Conservation (phyloP, 2,329 filamentous ascomycete genomes). For the Fusarium chuoi region DNA sequence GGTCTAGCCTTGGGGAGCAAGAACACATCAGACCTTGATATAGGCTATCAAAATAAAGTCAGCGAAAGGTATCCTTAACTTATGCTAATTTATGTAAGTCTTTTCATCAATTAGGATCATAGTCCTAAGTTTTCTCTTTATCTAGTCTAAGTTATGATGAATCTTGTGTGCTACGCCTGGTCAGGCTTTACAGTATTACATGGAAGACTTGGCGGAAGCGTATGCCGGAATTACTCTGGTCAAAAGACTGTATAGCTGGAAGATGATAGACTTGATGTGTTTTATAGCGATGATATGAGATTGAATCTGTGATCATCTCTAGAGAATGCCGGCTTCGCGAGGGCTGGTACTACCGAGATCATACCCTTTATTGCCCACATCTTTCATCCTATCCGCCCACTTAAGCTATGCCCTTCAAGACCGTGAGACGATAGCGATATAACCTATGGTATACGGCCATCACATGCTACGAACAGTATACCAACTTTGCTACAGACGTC, state of each 20-base stretch:
- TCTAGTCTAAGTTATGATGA: neutral
- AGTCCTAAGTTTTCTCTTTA: too few species aligned
- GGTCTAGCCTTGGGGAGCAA: neutral
- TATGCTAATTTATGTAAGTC: neutral
- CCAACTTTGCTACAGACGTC: neutral
- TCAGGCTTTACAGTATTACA: neutral
- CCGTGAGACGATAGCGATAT: neutral
- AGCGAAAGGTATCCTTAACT: neutral
- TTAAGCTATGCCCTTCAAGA: neutral
- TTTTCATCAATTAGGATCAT: too few species aligned
- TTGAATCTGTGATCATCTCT: neutral
- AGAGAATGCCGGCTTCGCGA: neutral
- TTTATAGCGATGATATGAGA: neutral
- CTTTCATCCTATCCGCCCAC: neutral
- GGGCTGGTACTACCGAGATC: neutral
- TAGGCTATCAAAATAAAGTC: neutral
- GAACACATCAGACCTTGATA: neutral
- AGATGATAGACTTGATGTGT: constrained; percentile 18
- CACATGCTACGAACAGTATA: neutral
- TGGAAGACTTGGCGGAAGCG: neutral
- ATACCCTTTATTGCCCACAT: neutral
- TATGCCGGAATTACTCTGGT: neutral
- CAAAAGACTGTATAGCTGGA: neutral
- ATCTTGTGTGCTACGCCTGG: neutral
- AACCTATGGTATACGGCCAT: neutral